phyloP scores from a whole-genome alignment of 306 rosid genomes.

The Begonia peltatifolia region DNA sequence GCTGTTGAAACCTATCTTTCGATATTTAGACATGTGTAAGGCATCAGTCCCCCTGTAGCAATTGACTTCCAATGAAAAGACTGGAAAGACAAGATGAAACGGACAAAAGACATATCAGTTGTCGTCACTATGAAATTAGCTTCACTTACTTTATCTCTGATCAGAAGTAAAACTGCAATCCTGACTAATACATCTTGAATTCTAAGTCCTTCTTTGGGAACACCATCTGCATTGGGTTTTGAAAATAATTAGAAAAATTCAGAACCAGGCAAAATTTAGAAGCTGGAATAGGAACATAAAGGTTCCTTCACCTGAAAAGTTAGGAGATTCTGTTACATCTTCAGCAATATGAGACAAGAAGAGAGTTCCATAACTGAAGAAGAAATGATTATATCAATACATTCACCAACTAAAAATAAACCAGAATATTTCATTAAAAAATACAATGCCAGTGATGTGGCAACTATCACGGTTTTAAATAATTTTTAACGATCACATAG shows the following conservation, averaged over 20 bases:
- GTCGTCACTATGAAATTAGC: too few relatives aligned
- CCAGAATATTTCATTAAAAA: background rate
- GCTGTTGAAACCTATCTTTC: too few relatives aligned
- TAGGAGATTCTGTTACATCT: slow-evolving; percentile 57
- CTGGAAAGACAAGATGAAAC: too few relatives aligned
- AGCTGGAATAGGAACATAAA: slow-evolving; percentile 5
- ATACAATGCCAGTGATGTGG: background rate
- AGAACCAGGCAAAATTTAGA: slow-evolving; percentile 5
- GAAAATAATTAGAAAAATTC: slow-evolving; percentile 7
- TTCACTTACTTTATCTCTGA: slow-evolving; percentile 70
- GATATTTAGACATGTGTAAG: too few relatives aligned
- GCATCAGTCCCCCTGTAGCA: too few relatives aligned
- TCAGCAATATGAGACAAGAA: slow-evolving; percentile 86
- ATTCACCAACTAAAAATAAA: background rate
- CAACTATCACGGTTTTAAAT: too few relatives aligned
- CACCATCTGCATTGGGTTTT: slow-evolving; percentile 60
- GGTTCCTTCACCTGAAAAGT: slow-evolving; percentile 61
- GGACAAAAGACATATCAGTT: too few relatives aligned
- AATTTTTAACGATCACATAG: too few relatives aligned
- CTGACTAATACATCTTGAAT: slow-evolving; percentile 85
- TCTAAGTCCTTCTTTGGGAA: slow-evolving; percentile 95
- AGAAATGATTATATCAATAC: slow-evolving; percentile 14
- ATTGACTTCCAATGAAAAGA: too few relatives aligned
- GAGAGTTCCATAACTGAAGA: slow-evolving; percentile 63
- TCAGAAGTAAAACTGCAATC: slow-evolving; percentile 57